A percentile compares a stretch with the other conserved stretches of the same genome.
Evolutionary conservation across 495 filamentous ascomycete genomes (phyloP).

Genomic region (Aspergillus steynii): DNA sequence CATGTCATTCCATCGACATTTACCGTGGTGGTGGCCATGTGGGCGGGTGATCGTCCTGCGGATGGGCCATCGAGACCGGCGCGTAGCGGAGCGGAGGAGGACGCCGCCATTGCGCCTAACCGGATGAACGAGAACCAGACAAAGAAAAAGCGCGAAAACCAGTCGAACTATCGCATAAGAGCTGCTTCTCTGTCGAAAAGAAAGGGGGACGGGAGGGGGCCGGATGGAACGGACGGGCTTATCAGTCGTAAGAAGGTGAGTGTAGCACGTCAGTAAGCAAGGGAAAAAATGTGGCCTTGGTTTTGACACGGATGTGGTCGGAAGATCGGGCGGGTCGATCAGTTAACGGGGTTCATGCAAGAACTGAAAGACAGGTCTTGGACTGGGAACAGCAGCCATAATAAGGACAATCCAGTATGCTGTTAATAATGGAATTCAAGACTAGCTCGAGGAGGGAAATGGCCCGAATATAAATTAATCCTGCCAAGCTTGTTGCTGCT

Average conservation of each 20-base stretch:
- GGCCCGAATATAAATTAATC: background rate
- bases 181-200: conserved; percentile 5
- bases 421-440: background rate
- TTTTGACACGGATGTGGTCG: conserved; percentile 7
- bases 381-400: background rate
- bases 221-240: background rate
- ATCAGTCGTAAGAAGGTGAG: background rate
- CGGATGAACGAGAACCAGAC: conserved; percentile 16
- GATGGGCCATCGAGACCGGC: conserved; percentile 19
- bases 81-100: conserved; percentile 20
- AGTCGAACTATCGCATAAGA: conserved; percentile 33
- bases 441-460: background rate
- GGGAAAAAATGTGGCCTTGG: conserved; percentile 1
- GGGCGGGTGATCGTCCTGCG: conserved; percentile 26
- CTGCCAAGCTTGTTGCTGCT: background rate
- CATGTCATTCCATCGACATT: conserved; percentile 94
- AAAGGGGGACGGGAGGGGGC: conserved; percentile 3
- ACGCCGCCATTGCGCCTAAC: conserved; percentile 12
- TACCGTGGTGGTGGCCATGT: conserved; percentile 89
- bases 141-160: conserved; percentile 10
- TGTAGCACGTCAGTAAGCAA: conserved; percentile 1
- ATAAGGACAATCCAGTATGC: background rate
- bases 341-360: background rate
- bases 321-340: conserved; percentile 6
- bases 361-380: background rate